Percentiles rank a stretch among this genome's conserved stretches.
Conservation (phyloP, 31 red algal genomes). For the Odonthalia washingtoniensis region DNA sequence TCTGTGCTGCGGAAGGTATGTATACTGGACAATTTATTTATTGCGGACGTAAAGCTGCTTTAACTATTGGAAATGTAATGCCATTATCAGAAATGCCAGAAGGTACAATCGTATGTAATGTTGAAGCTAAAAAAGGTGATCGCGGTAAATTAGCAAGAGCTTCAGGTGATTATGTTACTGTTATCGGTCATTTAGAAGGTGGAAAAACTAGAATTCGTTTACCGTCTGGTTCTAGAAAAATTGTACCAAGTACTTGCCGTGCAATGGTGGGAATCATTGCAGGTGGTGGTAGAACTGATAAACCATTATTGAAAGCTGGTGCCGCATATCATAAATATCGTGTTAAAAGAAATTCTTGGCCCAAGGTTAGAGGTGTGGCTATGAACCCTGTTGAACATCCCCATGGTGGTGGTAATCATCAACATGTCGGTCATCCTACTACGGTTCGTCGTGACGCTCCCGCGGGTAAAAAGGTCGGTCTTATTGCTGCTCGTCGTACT, state of each 20-base stretch:
- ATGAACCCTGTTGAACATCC: constrained; percentile 99
- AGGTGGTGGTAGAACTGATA: constrained; percentile 97
- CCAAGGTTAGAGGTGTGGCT: constrained; percentile 96
- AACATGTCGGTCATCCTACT: constrained; percentile 98
- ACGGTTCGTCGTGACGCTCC: constrained; percentile 91
- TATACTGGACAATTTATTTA: constrained; percentile 98
- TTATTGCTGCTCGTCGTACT: constrained; percentile 98
- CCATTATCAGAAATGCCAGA: constrained; percentile 94
- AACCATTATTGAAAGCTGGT: constrained; percentile 99
- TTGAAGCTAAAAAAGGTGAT: constrained; percentile 97
- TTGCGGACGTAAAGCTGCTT: constrained; percentile 90
- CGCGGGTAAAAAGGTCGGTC: constrained; percentile 98
- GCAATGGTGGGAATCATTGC: constrained; percentile 98
- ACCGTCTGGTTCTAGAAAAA: constrained; percentile 89
- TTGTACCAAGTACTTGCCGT: constrained; percentile 91
- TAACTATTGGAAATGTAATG: constrained; percentile 98
- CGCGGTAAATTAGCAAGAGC: constrained; percentile 91
- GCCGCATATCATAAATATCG: constrained; percentile 98
- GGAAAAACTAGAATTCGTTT: constrained; percentile 96
- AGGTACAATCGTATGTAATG: constrained; percentile 97
- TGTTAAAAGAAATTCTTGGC: constrained; percentile 99
- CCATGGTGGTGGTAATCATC: constrained; percentile 99
- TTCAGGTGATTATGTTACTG: constrained; percentile 93
- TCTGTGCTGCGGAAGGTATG: constrained; percentile 97
- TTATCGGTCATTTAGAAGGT: constrained; percentile 93